Percentiles rank a stretch among this genome's conserved stretches.
phyloP scores from a whole-genome alignment of 2,329 filamentous ascomycete species.

The Aspergillus hortae region DNA sequence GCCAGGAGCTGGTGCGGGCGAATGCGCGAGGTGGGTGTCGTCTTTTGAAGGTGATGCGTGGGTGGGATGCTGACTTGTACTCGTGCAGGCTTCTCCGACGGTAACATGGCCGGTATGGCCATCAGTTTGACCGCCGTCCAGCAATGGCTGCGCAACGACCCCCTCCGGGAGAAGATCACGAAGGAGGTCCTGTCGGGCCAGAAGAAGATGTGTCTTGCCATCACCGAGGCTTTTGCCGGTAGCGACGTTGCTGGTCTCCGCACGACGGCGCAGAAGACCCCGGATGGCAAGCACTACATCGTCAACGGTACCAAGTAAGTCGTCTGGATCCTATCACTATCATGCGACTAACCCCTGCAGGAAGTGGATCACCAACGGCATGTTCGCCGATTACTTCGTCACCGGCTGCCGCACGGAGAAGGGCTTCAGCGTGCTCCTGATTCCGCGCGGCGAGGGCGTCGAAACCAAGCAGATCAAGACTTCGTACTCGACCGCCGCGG shows the following conservation, averaged over 20 bases:
- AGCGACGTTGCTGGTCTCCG: conserved; percentile 75
- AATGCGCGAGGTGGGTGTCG: conserved; percentile 57
- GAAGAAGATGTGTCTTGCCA: conserved; percentile 86
- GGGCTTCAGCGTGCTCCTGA: conserved; percentile 72
- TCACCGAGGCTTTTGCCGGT: conserved; percentile 85
- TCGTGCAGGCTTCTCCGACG: conserved; percentile 67
- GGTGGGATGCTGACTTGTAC: neutral
- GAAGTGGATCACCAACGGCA: conserved; percentile 84
- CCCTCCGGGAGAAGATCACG: conserved; percentile 63
- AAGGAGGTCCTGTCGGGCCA: conserved; percentile 71
- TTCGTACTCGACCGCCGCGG: conserved; percentile 72
- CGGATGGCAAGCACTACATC: conserved; percentile 70
- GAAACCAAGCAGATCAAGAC: conserved; percentile 62
- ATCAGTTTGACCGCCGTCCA: conserved; percentile 77
- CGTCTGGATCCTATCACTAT: neutral
- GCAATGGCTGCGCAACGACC: conserved; percentile 69
- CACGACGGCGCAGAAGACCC: conserved; percentile 73
- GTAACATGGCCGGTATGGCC: conserved; percentile 81
- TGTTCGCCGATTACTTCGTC: conserved; percentile 80
- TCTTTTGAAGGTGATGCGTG: neutral
- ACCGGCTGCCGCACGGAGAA: conserved; percentile 75
- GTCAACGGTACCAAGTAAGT: conserved; percentile 43
- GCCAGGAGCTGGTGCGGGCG: conserved; percentile 68
- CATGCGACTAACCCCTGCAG: conserved; percentile 48
- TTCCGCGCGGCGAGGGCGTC: conserved; percentile 68